Conservation (phyloP, 2,329 filamentous ascomycete genomes). For the Paraphaeosphaeria sporulosa region DNA sequence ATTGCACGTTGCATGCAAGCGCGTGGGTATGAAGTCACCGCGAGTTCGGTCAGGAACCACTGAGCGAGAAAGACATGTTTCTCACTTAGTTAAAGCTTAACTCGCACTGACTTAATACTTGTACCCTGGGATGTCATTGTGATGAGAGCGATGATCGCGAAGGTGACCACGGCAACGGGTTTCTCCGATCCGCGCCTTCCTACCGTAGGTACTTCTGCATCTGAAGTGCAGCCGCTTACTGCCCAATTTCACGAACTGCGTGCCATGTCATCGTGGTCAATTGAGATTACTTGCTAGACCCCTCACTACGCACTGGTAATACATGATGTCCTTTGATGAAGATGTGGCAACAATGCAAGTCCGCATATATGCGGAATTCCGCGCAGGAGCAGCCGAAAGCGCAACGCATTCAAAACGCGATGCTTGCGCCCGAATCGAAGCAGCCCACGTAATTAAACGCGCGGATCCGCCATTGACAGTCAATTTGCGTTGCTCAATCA, state of each 20-base stretch:
- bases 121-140: not conserved
- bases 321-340: not conserved
- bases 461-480: not conserved
- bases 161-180: not conserved
- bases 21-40: no score
- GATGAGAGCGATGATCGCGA: not conserved
- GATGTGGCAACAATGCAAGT: constrained; percentile 8
- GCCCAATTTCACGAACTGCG: no score
- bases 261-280: no score
- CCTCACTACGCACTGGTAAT: not conserved
- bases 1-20: not conserved
- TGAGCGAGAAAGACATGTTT: no score
- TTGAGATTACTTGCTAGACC: not conserved
- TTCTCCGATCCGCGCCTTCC: not conserved
- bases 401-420: not conserved
- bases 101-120: no score
- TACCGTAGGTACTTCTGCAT: no score
- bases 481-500: not conserved
- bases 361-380: constrained; percentile 24
- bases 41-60: no score
- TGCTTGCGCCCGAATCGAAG: not conserved
- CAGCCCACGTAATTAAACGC: not conserved
- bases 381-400: constrained; percentile 3
- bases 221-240: not conserved
- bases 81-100: no score